phyloP scores from a whole-genome alignment of 2,329 filamentous ascomycete genomes.

The Shiraia sp. region DNA sequence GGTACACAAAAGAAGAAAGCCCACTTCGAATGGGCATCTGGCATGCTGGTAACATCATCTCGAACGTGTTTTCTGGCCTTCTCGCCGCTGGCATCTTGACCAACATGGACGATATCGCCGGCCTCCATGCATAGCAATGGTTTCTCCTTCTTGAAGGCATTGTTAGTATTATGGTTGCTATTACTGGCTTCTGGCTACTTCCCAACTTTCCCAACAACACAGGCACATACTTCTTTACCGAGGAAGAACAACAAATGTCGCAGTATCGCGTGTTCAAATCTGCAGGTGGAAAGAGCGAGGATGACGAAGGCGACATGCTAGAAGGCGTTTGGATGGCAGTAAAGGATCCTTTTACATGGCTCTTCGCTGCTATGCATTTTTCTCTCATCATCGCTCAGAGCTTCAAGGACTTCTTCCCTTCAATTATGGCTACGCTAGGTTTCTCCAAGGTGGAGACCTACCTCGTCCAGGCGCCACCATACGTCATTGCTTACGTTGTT shows the following conservation, averaged over 20 bases:
- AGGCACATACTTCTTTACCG: slow-evolving; percentile 7
- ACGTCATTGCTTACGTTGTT: slow-evolving; percentile 34
- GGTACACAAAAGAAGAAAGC: slow-evolving; percentile 53
- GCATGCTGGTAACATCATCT: slow-evolving; percentile 53
- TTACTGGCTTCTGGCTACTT: slow-evolving; percentile 43
- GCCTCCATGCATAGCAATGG: slow-evolving; percentile 48
- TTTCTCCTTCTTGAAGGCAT: slow-evolving; percentile 59
- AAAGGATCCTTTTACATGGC: slow-evolving; percentile 46
- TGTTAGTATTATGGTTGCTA: slow-evolving; percentile 3
- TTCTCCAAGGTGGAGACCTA: slow-evolving; percentile 36
- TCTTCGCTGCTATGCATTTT: slow-evolving; percentile 47
- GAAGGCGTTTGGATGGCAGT: slow-evolving; percentile 41
- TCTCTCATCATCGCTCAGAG: slow-evolving; percentile 28
- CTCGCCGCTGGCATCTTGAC: slow-evolving; percentile 53
- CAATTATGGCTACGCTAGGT: slow-evolving; percentile 19
- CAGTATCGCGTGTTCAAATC: slow-evolving; percentile 30
- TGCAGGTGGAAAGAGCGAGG: slow-evolving; percentile 38
- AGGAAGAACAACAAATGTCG: slow-evolving; percentile 20
- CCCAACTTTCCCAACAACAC: slow-evolving; percentile 30
- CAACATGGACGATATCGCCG: slow-evolving; percentile 48
- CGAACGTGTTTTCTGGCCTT: slow-evolving; percentile 52
- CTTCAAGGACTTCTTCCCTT: slow-evolving; percentile 24
- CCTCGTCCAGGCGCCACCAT: slow-evolving; percentile 48
- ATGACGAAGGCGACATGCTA: slow-evolving; percentile 44
- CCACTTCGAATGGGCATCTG: slow-evolving; percentile 52